Percentiles rank a stretch among this genome's conserved stretches.
These are phyloP conservation scores for Penicillium sp. DNA, from an alignment of 2,329 filamentous ascomycete genomes.

Conservation along the genomic window DNA sequence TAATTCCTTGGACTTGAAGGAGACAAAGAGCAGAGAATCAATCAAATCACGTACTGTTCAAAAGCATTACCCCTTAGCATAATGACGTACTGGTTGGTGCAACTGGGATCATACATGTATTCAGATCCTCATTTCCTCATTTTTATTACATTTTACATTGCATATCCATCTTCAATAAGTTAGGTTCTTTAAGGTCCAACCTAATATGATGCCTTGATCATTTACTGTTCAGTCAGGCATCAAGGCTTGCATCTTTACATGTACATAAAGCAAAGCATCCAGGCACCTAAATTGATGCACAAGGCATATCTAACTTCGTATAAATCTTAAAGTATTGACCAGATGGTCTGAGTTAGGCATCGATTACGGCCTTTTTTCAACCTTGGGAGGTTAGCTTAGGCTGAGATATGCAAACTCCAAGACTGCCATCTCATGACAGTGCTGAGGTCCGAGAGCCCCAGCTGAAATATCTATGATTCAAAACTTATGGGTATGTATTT, in stretches of 20 bases:
- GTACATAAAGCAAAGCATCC: too few species aligned
- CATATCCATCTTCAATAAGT: neutral
- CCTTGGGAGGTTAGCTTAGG: neutral
- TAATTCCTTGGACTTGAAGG: neutral
- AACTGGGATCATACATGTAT: neutral
- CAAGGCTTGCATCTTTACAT: conserved; percentile 1
- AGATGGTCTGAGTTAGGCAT: neutral
- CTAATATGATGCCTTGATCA: neutral
- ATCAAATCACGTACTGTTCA: neutral
- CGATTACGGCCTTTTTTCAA: neutral
- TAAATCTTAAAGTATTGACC: neutral
- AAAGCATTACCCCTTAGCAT: neutral
- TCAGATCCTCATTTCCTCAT: neutral
- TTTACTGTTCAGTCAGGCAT: conserved; percentile 4
- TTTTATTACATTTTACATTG: neutral
- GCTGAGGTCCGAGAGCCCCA: neutral
- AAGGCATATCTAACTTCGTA: neutral
- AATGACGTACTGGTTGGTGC: neutral
- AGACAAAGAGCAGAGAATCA: neutral
- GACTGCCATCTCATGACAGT: neutral
- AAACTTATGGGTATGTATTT: conserved; percentile 1
- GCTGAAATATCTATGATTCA: neutral
- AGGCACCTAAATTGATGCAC: neutral
- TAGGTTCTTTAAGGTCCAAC: conserved; percentile 2
- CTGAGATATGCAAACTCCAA: neutral